Conservation (phyloP, 164 flowering plant genomes). For the Buxus sempervirens region DNA sequence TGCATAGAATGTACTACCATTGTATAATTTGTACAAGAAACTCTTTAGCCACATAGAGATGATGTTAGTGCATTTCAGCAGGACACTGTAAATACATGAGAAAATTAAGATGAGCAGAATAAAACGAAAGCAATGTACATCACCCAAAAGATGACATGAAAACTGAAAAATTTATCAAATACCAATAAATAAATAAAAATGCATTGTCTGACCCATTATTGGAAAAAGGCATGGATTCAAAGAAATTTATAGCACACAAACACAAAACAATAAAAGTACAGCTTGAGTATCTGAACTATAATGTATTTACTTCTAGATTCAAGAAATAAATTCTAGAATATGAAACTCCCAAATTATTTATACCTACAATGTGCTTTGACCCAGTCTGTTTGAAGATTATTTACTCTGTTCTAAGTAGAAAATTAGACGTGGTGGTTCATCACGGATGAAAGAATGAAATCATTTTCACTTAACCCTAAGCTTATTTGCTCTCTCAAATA, state of each 20-base stretch:
- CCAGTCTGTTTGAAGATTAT: neutral
- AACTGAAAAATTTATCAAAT: too few relatives aligned
- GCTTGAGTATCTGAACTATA: neutral
- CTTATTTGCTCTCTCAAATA: too few relatives aligned
- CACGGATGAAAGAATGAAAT: too few relatives aligned
- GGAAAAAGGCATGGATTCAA: neutral
- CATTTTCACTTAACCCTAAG: too few relatives aligned
- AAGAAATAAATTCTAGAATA: neutral
- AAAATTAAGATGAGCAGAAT: neutral
- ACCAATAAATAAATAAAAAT: neutral
- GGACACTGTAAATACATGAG: neutral
- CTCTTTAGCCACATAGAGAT: neutral
- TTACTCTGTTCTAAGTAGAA: too few relatives aligned
- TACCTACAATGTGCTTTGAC: neutral
- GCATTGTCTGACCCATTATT: neutral
- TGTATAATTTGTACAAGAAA: neutral
- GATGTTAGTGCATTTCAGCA: neutral
- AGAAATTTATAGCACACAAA: neutral
- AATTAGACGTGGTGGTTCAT: too few relatives aligned
- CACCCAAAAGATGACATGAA: neutral
- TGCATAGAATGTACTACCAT: constrained; percentile 18
- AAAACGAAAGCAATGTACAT: neutral
- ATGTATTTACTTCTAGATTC: neutral
- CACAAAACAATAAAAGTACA: neutral
- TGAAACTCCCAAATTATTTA: neutral